phyloP scores from a whole-genome alignment of 768 basidiomycete species.

The Boletales sp. region DNA sequence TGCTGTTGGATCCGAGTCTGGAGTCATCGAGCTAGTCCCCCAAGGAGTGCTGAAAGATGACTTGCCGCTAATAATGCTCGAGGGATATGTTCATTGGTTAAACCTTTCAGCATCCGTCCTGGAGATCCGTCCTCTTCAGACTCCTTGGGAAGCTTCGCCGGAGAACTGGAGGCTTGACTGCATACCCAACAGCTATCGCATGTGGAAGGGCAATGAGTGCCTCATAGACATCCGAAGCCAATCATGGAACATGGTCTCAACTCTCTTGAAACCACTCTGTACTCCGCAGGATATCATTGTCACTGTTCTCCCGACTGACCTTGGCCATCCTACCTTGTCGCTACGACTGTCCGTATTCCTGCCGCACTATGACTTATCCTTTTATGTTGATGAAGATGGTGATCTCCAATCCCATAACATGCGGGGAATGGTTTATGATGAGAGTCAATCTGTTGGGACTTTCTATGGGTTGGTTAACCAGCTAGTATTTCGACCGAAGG shows the following conservation, averaged over 20 bases:
- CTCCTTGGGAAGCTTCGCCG: slow-evolving; percentile 12
- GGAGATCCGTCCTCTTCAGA: slow-evolving; percentile 22
- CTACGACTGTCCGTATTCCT: slow-evolving; percentile 27
- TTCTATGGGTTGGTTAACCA: slow-evolving; percentile 40
- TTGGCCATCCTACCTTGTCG: neutral
- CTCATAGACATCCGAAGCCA: slow-evolving; percentile 25
- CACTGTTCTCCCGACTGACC: neutral
- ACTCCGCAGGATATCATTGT: slow-evolving; percentile 12
- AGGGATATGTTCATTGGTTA: slow-evolving; percentile 27
- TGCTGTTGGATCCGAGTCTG: neutral
- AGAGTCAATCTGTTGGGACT: slow-evolving; percentile 36
- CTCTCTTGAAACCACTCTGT: slow-evolving; percentile 15
- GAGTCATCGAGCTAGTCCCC: slow-evolving; percentile 20
- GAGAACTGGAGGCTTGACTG: slow-evolving; percentile 21
- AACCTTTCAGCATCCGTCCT: slow-evolving; percentile 16
- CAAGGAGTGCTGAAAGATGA: slow-evolving; percentile 15
- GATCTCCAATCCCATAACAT: slow-evolving; percentile 39
- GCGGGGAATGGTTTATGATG: slow-evolving; percentile 38
- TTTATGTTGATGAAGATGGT: slow-evolving; percentile 29
- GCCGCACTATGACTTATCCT: slow-evolving; percentile 38
- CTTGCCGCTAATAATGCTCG: neutral
- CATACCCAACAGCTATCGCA: slow-evolving; percentile 1
- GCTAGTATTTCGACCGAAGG: slow-evolving; percentile 35
- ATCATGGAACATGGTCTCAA: slow-evolving; percentile 20
- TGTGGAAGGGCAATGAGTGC: neutral